Percentiles rank a stretch among this genome's conserved stretches.
Evolutionary conservation across 2,329 filamentous ascomycete genomes (phyloP).

Genomic region (Tolypocladium guangdongense): DNA sequence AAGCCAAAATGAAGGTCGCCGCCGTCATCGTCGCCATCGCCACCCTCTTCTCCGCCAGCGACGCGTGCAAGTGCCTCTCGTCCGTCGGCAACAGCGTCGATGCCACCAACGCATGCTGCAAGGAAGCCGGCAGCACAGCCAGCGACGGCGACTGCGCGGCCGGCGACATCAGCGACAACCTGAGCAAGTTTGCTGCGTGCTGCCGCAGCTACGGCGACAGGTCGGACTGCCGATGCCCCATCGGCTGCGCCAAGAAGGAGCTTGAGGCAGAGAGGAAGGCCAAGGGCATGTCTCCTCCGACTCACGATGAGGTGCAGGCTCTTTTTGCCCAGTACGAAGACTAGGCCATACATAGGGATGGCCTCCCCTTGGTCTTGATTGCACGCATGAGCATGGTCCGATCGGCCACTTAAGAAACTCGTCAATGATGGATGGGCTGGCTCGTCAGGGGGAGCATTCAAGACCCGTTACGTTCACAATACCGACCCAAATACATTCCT

Average conservation of each 20-base stretch:
- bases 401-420: too few species aligned
- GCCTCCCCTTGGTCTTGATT: too few species aligned
- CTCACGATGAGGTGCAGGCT: neutral
- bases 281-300: neutral
- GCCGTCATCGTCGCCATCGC: neutral
- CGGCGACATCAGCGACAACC: neutral
- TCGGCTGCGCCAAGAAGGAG: slow-evolving; percentile 1
- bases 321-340: neutral
- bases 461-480: too few species aligned
- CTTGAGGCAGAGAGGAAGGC: neutral
- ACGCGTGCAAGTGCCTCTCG: slow-evolving; percentile 1
- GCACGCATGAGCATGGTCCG: too few species aligned
- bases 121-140: neutral
- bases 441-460: too few species aligned
- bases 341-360: neutral
- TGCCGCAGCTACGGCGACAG: neutral
- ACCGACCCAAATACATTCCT: too few species aligned
- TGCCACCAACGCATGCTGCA: slow-evolving; percentile 1
- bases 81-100: neutral
- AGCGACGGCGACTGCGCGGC: neutral
- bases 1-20: slow-evolving; percentile 1
- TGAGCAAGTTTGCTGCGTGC: neutral
- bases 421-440: too few species aligned
- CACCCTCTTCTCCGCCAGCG: neutral
- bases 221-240: neutral